Percentiles rank a stretch among this genome's conserved stretches.
Evolutionary conservation across 2,329 filamentous ascomycete genomes (phyloP).

Genomic region (Fusarium duplospermum): DNA sequence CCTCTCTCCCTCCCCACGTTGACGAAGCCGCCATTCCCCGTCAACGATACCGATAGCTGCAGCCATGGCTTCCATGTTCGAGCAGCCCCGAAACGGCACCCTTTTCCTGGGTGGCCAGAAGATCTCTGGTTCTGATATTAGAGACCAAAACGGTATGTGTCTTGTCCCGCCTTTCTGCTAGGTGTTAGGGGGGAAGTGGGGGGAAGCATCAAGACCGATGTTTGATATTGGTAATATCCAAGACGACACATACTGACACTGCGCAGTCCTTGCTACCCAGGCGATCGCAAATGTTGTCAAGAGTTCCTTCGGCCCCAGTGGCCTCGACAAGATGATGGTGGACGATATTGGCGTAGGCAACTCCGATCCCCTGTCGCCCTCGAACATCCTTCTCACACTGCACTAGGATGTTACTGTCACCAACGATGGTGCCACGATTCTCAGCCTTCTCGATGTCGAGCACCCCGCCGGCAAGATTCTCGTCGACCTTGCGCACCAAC

Average conservation of each 20-base stretch:
- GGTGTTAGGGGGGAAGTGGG: constrained; percentile 44
- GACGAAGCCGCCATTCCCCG: constrained; percentile 41
- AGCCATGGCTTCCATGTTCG: constrained; percentile 93
- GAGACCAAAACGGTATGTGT: constrained; percentile 88
- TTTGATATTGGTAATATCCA: constrained; percentile 30
- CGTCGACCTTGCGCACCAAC: constrained; percentile 96
- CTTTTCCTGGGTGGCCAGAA: constrained; percentile 97
- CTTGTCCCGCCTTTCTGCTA: constrained; percentile 40
- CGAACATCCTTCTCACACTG: constrained; percentile 33
- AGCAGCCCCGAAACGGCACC: constrained; percentile 94
- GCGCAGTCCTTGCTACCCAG: constrained; percentile 87
- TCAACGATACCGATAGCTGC: constrained; percentile 43
- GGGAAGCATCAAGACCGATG: constrained; percentile 27
- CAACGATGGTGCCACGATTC: constrained; percentile 97
- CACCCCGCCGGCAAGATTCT: constrained; percentile 98
- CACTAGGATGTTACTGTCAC: constrained; percentile 94
- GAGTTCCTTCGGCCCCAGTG: constrained; percentile 96
- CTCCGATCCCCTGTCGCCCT: constrained; percentile 25
- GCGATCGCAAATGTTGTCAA: constrained; percentile 99
- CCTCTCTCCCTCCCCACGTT: constrained; percentile 38
- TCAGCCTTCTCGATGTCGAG: constrained; percentile 94
- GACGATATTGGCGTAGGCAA: constrained; percentile 91
- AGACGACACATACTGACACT: constrained; percentile 29
- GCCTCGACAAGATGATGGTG: constrained; percentile 99
- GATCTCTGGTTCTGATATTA: constrained; percentile 95